A percentile compares a stretch with the other conserved stretches of the same genome.
Evolutionary conservation across 2,329 filamentous ascomycete genomes (phyloP).

Genomic region (Hirsutella minnesotensis): DNA sequence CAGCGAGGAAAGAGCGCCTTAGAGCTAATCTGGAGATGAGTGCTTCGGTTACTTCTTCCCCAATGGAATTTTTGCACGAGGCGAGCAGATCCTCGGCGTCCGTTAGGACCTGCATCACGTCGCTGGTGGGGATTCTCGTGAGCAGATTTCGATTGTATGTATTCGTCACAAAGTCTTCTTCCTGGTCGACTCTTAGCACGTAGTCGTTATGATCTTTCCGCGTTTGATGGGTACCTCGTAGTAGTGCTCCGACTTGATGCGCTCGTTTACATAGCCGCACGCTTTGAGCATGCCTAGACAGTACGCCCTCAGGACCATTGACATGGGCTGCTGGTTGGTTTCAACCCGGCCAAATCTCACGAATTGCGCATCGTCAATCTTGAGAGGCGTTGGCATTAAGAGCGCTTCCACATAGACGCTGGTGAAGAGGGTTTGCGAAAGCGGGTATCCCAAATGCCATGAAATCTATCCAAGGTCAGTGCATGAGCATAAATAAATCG

Average conservation of each 20-base stretch:
- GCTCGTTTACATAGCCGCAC: constrained; percentile 66
- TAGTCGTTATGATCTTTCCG: not conserved
- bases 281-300: constrained; percentile 76
- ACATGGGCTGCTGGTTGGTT: constrained; percentile 31
- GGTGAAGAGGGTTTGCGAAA: constrained; percentile 90
- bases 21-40: constrained; percentile 55
- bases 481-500: not conserved
- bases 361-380: constrained; percentile 55
- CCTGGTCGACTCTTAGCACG: constrained; percentile 32
- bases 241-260: constrained; percentile 72
- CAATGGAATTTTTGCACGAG: constrained; percentile 23
- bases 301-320: constrained; percentile 67
- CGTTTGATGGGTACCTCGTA: constrained; percentile 59
- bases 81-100: constrained; percentile 42
- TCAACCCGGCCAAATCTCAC: constrained; percentile 20
- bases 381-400: constrained; percentile 55
- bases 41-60: constrained; percentile 35
- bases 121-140: constrained; percentile 43
- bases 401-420: constrained; percentile 82
- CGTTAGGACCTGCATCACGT: constrained; percentile 42
- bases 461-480: constrained; percentile 53
- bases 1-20: constrained; percentile 49
- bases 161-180: constrained; percentile 94
- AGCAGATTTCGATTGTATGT: constrained; percentile 75
- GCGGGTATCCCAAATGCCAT: constrained; percentile 91